These are phyloP conservation scores for Galium porrigens DNA, from an alignment of 305 asterid species.

Conservation along the genomic window DNA sequence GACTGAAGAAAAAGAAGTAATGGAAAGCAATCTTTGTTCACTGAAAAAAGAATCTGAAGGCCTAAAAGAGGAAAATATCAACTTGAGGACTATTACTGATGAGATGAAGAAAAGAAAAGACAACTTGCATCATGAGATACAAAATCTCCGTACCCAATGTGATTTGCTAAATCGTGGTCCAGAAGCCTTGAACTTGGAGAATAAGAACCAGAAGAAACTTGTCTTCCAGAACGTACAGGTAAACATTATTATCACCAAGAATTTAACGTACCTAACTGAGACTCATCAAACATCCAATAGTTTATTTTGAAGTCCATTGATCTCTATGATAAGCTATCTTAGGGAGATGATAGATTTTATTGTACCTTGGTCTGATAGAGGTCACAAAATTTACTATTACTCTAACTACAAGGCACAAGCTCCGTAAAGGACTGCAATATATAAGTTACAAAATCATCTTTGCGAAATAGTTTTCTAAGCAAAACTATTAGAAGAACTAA, in stretches of 20 bases:
- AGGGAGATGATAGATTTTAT: background rate
- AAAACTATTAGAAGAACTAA: background rate
- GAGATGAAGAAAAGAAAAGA: slow-evolving; percentile 50
- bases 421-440: background rate
- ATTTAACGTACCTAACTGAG: background rate
- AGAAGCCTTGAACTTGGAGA: slow-evolving; percentile 45
- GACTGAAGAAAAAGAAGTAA: slow-evolving; percentile 36
- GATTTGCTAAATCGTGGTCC: slow-evolving; percentile 35
- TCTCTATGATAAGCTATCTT: background rate
- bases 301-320: background rate
- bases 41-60: slow-evolving; percentile 46
- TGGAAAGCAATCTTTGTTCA: slow-evolving; percentile 34
- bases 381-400: background rate
- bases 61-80: slow-evolving; percentile 33
- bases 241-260: slow-evolving; percentile 5
- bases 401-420: background rate
- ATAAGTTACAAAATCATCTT: background rate
- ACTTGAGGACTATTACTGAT: slow-evolving; percentile 41
- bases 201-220: slow-evolving; percentile 44
- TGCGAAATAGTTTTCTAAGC: background rate
- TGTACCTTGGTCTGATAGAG: background rate
- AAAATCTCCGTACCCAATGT: slow-evolving; percentile 38
- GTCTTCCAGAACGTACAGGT: slow-evolving; percentile 34
- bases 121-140: slow-evolving; percentile 47
- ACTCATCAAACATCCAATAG: background rate